These are phyloP conservation scores for Gonium pectorale DNA, from an alignment of 139 green algal genomes.

Conservation along the genomic window DNA sequence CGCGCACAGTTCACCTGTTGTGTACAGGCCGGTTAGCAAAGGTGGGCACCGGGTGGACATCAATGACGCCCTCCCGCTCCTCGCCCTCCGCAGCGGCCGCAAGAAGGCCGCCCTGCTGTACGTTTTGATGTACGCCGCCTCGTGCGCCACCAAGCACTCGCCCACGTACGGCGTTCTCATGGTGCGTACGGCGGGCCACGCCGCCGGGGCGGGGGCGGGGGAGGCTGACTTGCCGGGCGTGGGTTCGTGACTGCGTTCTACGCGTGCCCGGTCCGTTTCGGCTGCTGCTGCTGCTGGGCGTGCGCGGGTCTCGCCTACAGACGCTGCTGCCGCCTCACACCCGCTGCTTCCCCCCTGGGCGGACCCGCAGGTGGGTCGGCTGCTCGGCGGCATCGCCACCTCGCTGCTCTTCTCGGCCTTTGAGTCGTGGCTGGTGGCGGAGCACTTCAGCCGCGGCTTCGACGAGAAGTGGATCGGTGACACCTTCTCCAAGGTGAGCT, in stretches of 20 bases:
- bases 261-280: too few relatives aligned
- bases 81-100: conserved; percentile 77
- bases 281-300: too few relatives aligned
- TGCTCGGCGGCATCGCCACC: conserved; percentile 98
- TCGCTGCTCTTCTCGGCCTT: conserved; percentile 97
- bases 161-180: conserved; percentile 89
- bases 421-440: conserved; percentile 95
- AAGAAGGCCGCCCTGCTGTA: conserved; percentile 93
- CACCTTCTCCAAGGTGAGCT: conserved; percentile 81
- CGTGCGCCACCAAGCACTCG: conserved; percentile 97
- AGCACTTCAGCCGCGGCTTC: conserved; percentile 89
- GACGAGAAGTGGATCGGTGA: conserved; percentile 85
- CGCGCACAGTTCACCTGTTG: too few relatives aligned
- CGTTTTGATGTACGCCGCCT: conserved; percentile 85
- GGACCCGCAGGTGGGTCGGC: conserved; percentile 70
- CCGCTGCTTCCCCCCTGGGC: neutral
- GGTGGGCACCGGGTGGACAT: too few relatives aligned
- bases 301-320: too few relatives aligned
- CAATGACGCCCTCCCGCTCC: neutral
- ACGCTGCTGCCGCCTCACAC: neutral
- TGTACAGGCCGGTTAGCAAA: too few relatives aligned
- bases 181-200: conserved; percentile 39
- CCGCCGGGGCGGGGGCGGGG: too few relatives aligned
- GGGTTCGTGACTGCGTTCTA: too few relatives aligned
- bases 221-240: neutral